Base-by-base conservation (phyloP, 2,329 filamentous ascomycete genomes). In the Colletotrichum destructivum region DNA sequence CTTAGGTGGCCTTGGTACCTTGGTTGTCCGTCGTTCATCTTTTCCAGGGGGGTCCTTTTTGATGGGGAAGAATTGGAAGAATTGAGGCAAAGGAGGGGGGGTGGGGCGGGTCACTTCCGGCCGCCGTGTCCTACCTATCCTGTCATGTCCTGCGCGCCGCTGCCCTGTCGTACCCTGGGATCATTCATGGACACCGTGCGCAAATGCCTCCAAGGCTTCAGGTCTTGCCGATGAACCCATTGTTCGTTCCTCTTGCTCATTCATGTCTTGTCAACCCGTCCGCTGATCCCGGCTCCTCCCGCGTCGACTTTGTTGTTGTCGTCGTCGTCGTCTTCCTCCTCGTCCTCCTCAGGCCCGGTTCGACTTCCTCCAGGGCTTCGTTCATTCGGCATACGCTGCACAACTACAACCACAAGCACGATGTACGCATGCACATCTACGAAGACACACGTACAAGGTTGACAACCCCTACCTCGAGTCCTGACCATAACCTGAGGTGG, bases 101-200 rank as follows among this genome's bases (percentile, higher is more conserved):
- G 31, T 31, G 31, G 40, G 31, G n/a, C 68, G 62, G 68, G 68
- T 67, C 61, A 62, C 68, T 56, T 70, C 63, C 63, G 68, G 68
- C 59, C n/a, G 23, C 56, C 63, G 47, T 60, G 56, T 66, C n/a
- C n/a, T n/a, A n/a, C 62, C 56, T 49, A 61, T 70, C 62, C 40
- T 46, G 62, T 66, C 52, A 18, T 49, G 42, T n/a, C 23, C 61
- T 52, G 47, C 65, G 31, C 31, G 31, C 31, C 31, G 26, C 21
- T 56, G 59, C 60, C 15, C 21, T 40, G 59, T 51, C 31, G 26
- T 56, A 42, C 31, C 66, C 44, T 26, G 31, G 57, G 57, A 49
- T 26, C 26, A 26, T 26, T 49, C 57, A 61, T 42, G 49, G 26
- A 18, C 31, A 26, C 55, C 49, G 31, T 62, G 40, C 49, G 44